A percentile compares a stretch with the other conserved stretches of the same genome.
Conservation (phyloP, 768 basidiomycete species). For the Macrocybe gigantea region DNA sequence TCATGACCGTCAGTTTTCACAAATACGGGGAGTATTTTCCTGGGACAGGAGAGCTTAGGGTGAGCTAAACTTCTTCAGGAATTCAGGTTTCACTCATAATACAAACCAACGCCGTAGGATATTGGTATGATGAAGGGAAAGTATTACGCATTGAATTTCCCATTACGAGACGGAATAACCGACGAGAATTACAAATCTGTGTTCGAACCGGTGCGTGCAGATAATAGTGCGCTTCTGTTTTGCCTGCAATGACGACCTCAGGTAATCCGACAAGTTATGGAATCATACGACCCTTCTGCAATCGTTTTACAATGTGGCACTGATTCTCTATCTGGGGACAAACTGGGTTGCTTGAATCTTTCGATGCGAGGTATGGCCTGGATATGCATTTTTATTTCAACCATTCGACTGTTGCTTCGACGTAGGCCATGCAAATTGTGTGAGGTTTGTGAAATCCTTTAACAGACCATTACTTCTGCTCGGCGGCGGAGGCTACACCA, state of each 20-base stretch:
- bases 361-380: conserved; percentile 79
- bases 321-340: conserved; percentile 94
- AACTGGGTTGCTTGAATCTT: conserved; percentile 91
- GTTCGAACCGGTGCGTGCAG: conserved; percentile 79
- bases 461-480: conserved; percentile 90
- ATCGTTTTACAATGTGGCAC: conserved; percentile 97
- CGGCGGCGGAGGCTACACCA: conserved; percentile 97
- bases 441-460: conserved; percentile 95
- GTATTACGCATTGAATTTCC: conserved; percentile 92
- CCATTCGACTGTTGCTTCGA: neutral
- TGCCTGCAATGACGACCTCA: conserved; percentile 19
- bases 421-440: conserved; percentile 92
- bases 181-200: conserved; percentile 94
- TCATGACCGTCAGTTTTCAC: conserved; percentile 98
- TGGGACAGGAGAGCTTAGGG: conserved; percentile 94
- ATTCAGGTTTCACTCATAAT: conserved; percentile 1
- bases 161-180: conserved; percentile 88
- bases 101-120: conserved; percentile 46
- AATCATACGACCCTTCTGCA: conserved; percentile 89
- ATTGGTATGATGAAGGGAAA: conserved; percentile 93
- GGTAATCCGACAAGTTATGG: conserved; percentile 94
- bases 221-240: neutral
- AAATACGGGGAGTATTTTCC: conserved; percentile 99
- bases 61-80: conserved; percentile 25
- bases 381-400: neutral